Evolutionary conservation across 352 stramenopile genomes (phyloP).

Genomic region (Plasmopara halstedii): DNA sequence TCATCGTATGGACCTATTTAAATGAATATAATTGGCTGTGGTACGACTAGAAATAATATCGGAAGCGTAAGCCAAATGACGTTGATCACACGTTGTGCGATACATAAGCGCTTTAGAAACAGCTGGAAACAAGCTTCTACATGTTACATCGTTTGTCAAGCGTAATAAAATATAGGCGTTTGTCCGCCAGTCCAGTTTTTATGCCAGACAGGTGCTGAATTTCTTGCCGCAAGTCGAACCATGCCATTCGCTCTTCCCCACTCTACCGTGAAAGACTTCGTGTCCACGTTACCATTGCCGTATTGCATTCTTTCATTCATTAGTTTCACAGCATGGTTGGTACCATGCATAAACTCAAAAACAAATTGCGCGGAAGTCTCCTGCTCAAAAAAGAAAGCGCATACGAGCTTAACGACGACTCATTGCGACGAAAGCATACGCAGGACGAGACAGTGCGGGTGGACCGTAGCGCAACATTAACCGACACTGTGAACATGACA

Average conservation of each 20-base stretch:
- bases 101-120: not conserved
- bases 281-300: not conserved
- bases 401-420: slow-evolving; percentile 30
- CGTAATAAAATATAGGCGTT: not conserved
- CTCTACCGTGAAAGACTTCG: not conserved
- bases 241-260: slow-evolving; percentile 1
- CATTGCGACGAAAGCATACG: slow-evolving; percentile 36
- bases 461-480: slow-evolving; percentile 27
- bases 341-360: slow-evolving; percentile 62
- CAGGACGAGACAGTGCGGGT: slow-evolving; percentile 28
- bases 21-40: not conserved
- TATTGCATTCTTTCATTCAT: not conserved
- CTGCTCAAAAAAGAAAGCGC: slow-evolving; percentile 32
- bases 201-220: not conserved
- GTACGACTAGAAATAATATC: not conserved
- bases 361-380: slow-evolving; percentile 37
- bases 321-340: slow-evolving; percentile 14
- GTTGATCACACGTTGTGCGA: not conserved
- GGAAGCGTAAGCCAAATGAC: not conserved
- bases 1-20: not conserved
- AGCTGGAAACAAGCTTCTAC: not conserved
- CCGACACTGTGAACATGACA: slow-evolving; percentile 31
- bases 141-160: not conserved
- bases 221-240: not conserved
- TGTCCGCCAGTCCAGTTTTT: not conserved